Evolutionary conservation across 2,329 filamentous ascomycete species (phyloP).

Genomic region (Apiospora pterosperma): DNA sequence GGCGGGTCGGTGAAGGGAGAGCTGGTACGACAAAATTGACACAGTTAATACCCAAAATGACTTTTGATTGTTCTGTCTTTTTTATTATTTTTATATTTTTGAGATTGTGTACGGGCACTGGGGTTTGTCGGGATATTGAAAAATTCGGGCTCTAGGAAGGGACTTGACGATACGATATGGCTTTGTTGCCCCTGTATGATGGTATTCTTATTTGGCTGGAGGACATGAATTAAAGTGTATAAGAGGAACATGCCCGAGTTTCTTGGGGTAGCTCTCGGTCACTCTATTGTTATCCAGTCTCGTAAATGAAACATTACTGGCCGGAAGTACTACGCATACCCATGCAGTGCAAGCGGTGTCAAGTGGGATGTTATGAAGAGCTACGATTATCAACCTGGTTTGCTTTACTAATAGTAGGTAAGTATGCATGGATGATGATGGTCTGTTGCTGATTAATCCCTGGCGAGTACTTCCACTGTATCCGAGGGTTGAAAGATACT

Average conservation of each 20-base stretch:
- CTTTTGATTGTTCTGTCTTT: conserved; percentile 1
- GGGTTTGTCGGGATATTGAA: background rate
- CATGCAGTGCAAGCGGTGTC: background rate
- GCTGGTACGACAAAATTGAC: conserved; percentile 1
- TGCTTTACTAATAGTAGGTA: too few relatives aligned
- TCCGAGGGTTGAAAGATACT: background rate
- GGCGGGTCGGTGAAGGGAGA: background rate
- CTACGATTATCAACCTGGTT: background rate
- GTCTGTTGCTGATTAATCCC: background rate
- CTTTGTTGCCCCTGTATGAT: background rate
- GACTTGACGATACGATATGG: background rate
- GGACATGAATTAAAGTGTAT: background rate
- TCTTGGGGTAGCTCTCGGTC: too few relatives aligned
- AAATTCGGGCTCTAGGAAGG: conserved; percentile 1
- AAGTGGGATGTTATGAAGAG: background rate
- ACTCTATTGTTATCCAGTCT: background rate
- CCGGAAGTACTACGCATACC: background rate
- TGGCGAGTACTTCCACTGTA: background rate
- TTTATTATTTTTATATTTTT: background rate
- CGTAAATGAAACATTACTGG: background rate
- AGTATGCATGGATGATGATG: too few relatives aligned
- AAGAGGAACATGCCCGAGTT: too few relatives aligned
- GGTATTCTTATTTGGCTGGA: background rate
- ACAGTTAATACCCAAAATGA: conserved; percentile 3
- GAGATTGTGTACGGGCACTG: background rate